Evolutionary conservation across 2,329 filamentous ascomycete genomes (phyloP).

Genomic region (Boeremia lycopersici): DNA sequence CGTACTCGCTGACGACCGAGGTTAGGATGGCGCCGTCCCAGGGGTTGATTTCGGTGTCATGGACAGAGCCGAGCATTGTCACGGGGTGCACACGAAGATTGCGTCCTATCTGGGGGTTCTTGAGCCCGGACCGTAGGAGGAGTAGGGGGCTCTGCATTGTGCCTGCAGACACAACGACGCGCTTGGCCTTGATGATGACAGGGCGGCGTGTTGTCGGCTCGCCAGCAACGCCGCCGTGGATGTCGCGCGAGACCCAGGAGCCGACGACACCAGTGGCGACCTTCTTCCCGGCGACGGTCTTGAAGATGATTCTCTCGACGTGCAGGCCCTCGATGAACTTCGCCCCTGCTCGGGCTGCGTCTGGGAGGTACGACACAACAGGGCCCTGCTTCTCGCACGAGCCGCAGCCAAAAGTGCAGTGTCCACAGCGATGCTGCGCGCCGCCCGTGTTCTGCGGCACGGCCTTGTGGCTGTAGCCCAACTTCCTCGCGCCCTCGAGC

Average conservation of each 20-base stretch:
- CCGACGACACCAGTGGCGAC: conserved; percentile 75
- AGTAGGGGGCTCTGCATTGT: conserved; percentile 78
- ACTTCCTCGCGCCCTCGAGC: conserved; percentile 74
- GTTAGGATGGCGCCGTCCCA: conserved; percentile 80
- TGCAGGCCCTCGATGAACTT: conserved; percentile 83
- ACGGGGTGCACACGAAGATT: conserved; percentile 85
- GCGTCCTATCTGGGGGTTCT: conserved; percentile 79
- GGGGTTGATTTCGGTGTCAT: conserved; percentile 68
- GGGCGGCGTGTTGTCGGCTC: conserved; percentile 60
- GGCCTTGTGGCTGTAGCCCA: conserved; percentile 72
- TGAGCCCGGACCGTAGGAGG: conserved; percentile 77
- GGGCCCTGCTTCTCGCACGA: conserved; percentile 80
- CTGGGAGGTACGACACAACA: conserved; percentile 75
- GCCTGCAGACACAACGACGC: conserved; percentile 79
- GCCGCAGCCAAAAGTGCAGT: conserved; percentile 65
- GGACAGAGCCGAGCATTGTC: conserved; percentile 62
- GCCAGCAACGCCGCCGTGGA: conserved; percentile 62
- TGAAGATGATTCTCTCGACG: conserved; percentile 73
- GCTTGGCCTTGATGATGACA: conserved; percentile 77
- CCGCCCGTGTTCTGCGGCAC: conserved; percentile 83
- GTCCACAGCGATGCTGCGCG: conserved; percentile 73
- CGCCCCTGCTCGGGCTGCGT: conserved; percentile 77
- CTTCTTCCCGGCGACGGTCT: conserved; percentile 58
- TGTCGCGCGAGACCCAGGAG: conserved; percentile 74
- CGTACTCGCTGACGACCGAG: conserved; percentile 74